Evolutionary conservation across 78 protist species (phyloP).

Genomic region (Dictyostelium intermedium): DNA sequence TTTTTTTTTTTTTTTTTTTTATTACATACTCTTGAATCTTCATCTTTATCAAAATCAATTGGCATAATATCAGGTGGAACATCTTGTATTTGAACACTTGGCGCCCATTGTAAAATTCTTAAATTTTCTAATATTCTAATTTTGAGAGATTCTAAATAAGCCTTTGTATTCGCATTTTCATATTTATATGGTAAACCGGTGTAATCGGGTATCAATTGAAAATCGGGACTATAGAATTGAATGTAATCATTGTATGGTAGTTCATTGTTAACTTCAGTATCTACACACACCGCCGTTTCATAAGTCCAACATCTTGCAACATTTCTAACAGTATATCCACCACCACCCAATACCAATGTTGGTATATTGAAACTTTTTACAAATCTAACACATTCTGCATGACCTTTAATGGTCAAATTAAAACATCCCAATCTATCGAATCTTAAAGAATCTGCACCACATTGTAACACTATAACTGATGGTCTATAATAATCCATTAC

Average conservation of each 20-base stretch:
- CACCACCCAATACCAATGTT: conserved; percentile 98
- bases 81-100: conserved; percentile 52
- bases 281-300: conserved; percentile 92
- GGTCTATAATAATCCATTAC: conserved; percentile 94
- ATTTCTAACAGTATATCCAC: conserved; percentile 99
- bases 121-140: conserved; percentile 69
- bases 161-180: conserved; percentile 92
- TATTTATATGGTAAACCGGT: conserved; percentile 67
- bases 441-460: conserved; percentile 99
- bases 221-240: conserved; percentile 97
- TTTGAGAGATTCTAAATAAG: conserved; percentile 85
- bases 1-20: background rate
- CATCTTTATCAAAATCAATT: conserved; percentile 30
- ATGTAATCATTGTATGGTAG: conserved; percentile 97
- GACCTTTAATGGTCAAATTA: conserved; percentile 92
- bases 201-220: conserved; percentile 83
- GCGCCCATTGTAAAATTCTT: conserved; percentile 62
- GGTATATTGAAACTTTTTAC: conserved; percentile 93
- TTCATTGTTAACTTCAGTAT: conserved; percentile 76
- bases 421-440: conserved; percentile 99
- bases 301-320: conserved; percentile 99
- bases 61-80: conserved; percentile 76
- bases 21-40: conserved; percentile 49
- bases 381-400: conserved; percentile 93
- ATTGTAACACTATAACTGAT: conserved; percentile 94